Evolutionary conservation across 2,329 filamentous ascomycete species (phyloP), one percentile per base, ranked within the genome.

Genomic region (Fusarium metavorans): DNA sequence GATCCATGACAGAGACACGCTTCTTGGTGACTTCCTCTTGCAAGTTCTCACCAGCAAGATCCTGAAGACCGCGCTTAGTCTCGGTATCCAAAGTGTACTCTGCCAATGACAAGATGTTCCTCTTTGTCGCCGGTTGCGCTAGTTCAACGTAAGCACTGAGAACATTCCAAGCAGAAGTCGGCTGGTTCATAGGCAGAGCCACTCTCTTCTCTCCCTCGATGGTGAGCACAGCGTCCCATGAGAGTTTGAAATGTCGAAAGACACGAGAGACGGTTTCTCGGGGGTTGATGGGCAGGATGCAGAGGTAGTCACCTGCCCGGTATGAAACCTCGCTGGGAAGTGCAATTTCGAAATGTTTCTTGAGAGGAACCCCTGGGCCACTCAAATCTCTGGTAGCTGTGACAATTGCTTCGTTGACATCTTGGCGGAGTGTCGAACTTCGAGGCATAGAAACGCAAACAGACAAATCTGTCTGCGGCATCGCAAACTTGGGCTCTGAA

Each of bases 61-160:
- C 78, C 4, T 88, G 81, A 13, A 78, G 75, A 11, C 80, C 75
- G 11, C 89, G 81, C 37, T 70, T 77, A 4, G 67, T 70, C 7
- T 64, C 56, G 11, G 84, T 82, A 35, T 90, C 85, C 1, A 30
- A 18, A 6, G 73, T 67, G 5, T 67, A 63, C 32, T 76, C 75
- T 3, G 74, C 66, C 30, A 81, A 45, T 2, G 71, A 54, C 32
- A 69, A 41, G 20, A 81, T 67, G 25, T 80, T 80, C 58, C 90
- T 88, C 79, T 90, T 92, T 16, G 91, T 93, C 1, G 91, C 92
- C 0, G 91, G 91, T 73, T 92, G 91, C 6, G 87, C 87, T 2
- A 95, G 85, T 81, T 95, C 93, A 13, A 94, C 88, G 69, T 93
- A 94, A 1, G 89, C 89, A 2, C 88, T 87, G 13, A 94, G 85